Conservation (phyloP, 208 protist genomes). For the Crithidia mellificae region DNA sequence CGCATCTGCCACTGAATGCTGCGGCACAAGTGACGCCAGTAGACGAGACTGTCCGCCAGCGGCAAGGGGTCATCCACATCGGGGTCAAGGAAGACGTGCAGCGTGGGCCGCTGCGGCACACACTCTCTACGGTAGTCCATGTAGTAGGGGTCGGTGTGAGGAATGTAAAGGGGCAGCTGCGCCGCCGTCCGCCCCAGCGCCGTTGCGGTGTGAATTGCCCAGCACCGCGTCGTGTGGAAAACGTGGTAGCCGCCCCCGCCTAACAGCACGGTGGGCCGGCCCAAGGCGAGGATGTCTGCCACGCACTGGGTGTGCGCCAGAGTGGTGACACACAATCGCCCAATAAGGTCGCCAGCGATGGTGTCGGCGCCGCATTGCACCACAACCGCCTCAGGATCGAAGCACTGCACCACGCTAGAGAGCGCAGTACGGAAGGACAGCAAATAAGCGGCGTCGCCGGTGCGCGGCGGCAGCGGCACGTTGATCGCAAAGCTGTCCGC, state of each 20-base stretch:
- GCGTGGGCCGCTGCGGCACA: constrained; percentile 57
- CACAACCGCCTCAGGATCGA: constrained; percentile 96
- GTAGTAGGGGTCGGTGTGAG: constrained; percentile 75
- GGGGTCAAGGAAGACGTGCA: constrained; percentile 74
- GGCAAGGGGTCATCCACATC: constrained; percentile 67
- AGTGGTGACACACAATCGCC: constrained; percentile 96
- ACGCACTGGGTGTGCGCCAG: constrained; percentile 94
- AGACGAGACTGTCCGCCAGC: constrained; percentile 45
- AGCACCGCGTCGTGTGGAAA: constrained; percentile 98
- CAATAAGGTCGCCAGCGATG: constrained; percentile 96
- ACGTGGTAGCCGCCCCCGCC: constrained; percentile 99
- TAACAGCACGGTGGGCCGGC: constrained; percentile 94
- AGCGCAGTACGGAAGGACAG: constrained; percentile 95
- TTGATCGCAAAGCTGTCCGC: constrained; percentile 88
- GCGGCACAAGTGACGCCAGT: constrained; percentile 70
- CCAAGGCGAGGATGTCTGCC: constrained; percentile 91
- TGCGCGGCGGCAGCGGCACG: constrained; percentile 95
- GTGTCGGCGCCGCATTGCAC: constrained; percentile 99
- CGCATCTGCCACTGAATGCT: constrained; percentile 69
- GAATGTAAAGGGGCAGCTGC: constrained; percentile 72
- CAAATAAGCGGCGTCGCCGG: constrained; percentile 94
- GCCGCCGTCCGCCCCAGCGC: constrained; percentile 58
- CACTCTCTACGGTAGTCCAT: constrained; percentile 67
- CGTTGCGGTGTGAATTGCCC: constrained; percentile 97
- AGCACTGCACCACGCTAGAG: constrained; percentile 93